phyloP scores from a whole-genome alignment of 352 stramenopile genomes.

The Pythium angustatum region DNA sequence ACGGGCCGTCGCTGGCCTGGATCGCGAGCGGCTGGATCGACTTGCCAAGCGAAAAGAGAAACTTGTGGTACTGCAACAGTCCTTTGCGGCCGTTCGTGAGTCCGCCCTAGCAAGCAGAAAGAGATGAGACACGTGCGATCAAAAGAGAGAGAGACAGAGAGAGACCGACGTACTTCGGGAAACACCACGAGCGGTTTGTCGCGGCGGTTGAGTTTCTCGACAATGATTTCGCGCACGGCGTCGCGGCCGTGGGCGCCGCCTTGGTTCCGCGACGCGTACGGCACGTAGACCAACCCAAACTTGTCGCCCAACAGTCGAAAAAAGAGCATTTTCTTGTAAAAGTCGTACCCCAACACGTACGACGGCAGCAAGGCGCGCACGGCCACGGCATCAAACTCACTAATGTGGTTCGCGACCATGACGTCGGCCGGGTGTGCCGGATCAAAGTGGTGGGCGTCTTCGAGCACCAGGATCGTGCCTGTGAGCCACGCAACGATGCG shows the following conservation, averaged over 20 bases:
- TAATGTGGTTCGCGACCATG: slow-evolving; percentile 77
- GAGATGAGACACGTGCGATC: too few species aligned
- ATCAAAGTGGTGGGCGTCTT: slow-evolving; percentile 43
- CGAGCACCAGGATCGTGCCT: slow-evolving; percentile 45
- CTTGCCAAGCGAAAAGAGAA: slow-evolving; percentile 71
- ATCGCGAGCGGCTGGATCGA: slow-evolving; percentile 65
- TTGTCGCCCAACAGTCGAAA: slow-evolving; percentile 64
- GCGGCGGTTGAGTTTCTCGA: slow-evolving; percentile 46
- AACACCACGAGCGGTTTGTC: slow-evolving; percentile 64
- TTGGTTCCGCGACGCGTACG: slow-evolving; percentile 63
- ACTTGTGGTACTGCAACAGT: slow-evolving; percentile 78
- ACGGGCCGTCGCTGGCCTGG: slow-evolving; percentile 57
- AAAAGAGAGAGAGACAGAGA: too few species aligned
- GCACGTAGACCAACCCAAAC: slow-evolving; percentile 65
- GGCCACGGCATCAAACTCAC: slow-evolving; percentile 68
- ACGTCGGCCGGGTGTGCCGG: slow-evolving; percentile 34
- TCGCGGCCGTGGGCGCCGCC: slow-evolving; percentile 50
- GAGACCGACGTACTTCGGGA: slow-evolving; percentile 66
- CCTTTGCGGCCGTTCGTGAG: slow-evolving; percentile 67
- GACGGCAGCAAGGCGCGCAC: slow-evolving; percentile 42
- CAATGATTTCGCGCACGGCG: slow-evolving; percentile 60
- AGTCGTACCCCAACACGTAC: slow-evolving; percentile 76
- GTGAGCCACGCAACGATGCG: slow-evolving; percentile 43
- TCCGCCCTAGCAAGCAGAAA: slow-evolving; percentile 38
- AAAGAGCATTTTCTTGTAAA: slow-evolving; percentile 82